Base-by-base conservation (phyloP, 2,329 filamentous ascomycete genomes). In the Aurifilum marmelostoma region DNA sequence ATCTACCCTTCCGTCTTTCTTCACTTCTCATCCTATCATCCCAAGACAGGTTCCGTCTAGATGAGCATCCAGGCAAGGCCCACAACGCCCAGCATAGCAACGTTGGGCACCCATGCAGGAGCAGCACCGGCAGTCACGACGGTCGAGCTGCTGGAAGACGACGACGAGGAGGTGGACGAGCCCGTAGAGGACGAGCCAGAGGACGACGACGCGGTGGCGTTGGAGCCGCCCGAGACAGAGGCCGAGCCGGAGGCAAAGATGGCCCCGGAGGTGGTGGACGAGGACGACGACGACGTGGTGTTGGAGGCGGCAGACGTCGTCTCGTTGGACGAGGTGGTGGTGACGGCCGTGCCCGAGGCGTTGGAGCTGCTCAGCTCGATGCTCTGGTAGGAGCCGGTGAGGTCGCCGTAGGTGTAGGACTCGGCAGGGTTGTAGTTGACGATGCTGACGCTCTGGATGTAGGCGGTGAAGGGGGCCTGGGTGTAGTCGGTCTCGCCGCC, bases 401-500 rank as follows among this genome's bases (percentile, higher is more conserved):
- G 77, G 70, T 82, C 82, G 14, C 76, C 74, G 56, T 79, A 85
- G 43, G 78, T 68, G 73, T 85, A 85, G 68, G 81, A 75, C 73
- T 76, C 77, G 50, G 82, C 80, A 24, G 76, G 76, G 71, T 77
- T 74, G 62, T 79, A 77, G 69, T 85, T 83, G 61, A 77, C 74
- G 67, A 85, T 79, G 41, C 75, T 79, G 67, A 84, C 75, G 66
- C 78, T 79, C 80, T 83, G 80, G 77, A 83, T 83, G 75, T 80
- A 80, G 67, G 80, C 82, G 2, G 74, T 74, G 76, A 82, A 83
- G 7, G 83, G 81, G 52, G 76, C 82, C 71, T 82, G 69, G 61
- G 72, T 74, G 75, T 82, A 84, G 73, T 84, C 79, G 72, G 83
- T 80, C 73, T 76, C 76, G 70, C 91, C 91, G 72, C 89, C 91